Evolutionary conservation across 2,329 filamentous ascomycete species (phyloP), one percentile per base, ranked within the genome.

Genomic region (Didymosphaeria variabile): DNA sequence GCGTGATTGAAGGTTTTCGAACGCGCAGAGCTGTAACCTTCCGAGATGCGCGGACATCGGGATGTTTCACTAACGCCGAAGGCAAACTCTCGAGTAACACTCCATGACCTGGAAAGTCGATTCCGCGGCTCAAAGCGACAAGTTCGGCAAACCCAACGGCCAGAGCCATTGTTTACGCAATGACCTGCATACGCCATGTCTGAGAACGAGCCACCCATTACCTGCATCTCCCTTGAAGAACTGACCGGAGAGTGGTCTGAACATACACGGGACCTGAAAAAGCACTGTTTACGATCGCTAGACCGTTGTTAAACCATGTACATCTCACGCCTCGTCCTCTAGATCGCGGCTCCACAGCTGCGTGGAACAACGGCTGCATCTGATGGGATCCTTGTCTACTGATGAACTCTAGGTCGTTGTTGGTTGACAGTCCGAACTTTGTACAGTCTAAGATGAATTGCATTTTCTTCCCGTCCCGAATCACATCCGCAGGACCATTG

Each of bases 321-420:
- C 7, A 32, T 31, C 31, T 53, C 47, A 50, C 12, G 44, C 34
- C 40, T 38, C 15, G 34, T 10, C 40, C 36, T 38, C 36, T 15
- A 46, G 19, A 58, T 58, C 46, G 19, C 17, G 47, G 19, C 56
- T 52, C 47, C 45, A 53, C 56, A 34, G n/a, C 34, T 47, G 45
- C 56, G 36, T 58, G 45, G 31, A 42, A 34, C 29, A 52, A 58
- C 47, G 34, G 34, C 55, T 40, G 32, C 26, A 19, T 7, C 29
- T 19, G n/a, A 23, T 26, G 53, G 40, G 40, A 42, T 51, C 55
- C 26, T 32, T 51, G 46, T 23, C 15, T 34, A 31, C 46, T 32
- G 29, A 26, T 13, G 17, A 26, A 32, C 19, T 38, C 29, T 50
- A 17, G 5, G 13, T 32, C 26, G n/a, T 36, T 26, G 26, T 31